Percentiles rank a stretch among this genome's conserved stretches.
Evolutionary conservation across 768 basidiomycete species (phyloP).

Genomic region (Amylocystis lapponica): DNA sequence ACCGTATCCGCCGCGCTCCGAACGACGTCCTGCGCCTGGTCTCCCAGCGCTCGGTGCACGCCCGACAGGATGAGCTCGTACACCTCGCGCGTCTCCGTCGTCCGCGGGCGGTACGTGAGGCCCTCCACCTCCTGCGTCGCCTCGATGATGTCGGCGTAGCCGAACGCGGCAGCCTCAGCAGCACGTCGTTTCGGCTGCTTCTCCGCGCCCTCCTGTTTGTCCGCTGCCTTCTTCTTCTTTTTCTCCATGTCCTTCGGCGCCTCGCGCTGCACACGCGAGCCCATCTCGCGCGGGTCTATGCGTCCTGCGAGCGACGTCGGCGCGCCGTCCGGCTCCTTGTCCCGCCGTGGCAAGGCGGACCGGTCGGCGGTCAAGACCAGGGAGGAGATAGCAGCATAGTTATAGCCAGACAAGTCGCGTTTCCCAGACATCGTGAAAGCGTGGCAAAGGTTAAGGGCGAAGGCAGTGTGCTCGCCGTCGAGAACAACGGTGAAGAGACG

Average conservation of each 20-base stretch:
- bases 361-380: slow-evolving; percentile 91
- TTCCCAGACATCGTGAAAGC: slow-evolving; percentile 42
- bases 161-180: slow-evolving; percentile 63
- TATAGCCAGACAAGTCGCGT: slow-evolving; percentile 86
- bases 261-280: slow-evolving; percentile 78
- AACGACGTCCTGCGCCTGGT: slow-evolving; percentile 94
- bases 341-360: slow-evolving; percentile 73
- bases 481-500: slow-evolving; percentile 10
- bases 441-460: neutral
- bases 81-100: slow-evolving; percentile 89
- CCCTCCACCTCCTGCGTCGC: slow-evolving; percentile 93
- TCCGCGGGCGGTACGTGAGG: slow-evolving; percentile 86
- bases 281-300: slow-evolving; percentile 90
- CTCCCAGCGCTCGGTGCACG: slow-evolving; percentile 81
- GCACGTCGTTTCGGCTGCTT: slow-evolving; percentile 49
- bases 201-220: slow-evolving; percentile 53
- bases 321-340: slow-evolving; percentile 96
- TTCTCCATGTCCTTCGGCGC: slow-evolving; percentile 86
- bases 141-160: slow-evolving; percentile 89
- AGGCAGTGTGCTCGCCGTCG: slow-evolving; percentile 10
- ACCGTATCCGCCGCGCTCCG: slow-evolving; percentile 93
- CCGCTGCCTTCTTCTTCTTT: slow-evolving; percentile 84
- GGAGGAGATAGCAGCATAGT: slow-evolving; percentile 93
- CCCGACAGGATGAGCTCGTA: slow-evolving; percentile 87
- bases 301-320: slow-evolving; percentile 89